These are phyloP conservation scores for Vitis vinifera DNA, from an alignment of 164 flowering plant genomes.

Conservation along the genomic window ASM3070453v1 NC_081818.1:6625001-6625500, in stretches of 20 bases:
- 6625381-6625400: constrained; percentile 5
- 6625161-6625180: background rate
- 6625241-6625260: no score
- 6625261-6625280: background rate
- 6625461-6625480: constrained; percentile 10
- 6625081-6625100: no score
- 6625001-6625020: no score
- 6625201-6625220: no score
- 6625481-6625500: background rate
- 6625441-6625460: constrained; percentile 28
- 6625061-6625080: no score
- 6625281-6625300: constrained; percentile 25
- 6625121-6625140: no score
- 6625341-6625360: constrained; percentile 27
- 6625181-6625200: no score
- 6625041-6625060: no score
- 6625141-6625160: no score
- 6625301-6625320: constrained; percentile 29
- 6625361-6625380: constrained; percentile 15
- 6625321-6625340: constrained; percentile 28
- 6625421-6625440: constrained; percentile 23
- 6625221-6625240: no score
- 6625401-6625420: constrained; percentile 18
- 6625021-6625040: no score
- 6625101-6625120: no score